Conservation (phyloP, 148 eudicot genomes). For the Dianthus caryophyllus region DNA sequence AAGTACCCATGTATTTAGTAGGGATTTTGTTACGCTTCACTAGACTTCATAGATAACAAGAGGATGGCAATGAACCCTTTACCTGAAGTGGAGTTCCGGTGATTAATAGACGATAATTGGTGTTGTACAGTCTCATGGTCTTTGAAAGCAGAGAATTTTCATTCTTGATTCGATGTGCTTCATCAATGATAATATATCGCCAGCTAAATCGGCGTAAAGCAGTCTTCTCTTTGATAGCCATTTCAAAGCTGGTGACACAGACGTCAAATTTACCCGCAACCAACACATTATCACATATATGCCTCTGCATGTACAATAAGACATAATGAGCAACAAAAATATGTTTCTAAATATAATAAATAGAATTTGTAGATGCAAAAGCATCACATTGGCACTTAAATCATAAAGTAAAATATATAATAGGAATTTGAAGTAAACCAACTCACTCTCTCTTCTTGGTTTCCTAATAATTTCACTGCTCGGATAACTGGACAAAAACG, state of each 20-base stretch:
- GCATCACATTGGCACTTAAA: background rate
- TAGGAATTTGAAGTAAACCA: background rate
- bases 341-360: background rate
- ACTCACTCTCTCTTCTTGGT: conserved; percentile 92
- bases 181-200: conserved; percentile 97
- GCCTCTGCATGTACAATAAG: conserved; percentile 41
- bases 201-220: conserved; percentile 86
- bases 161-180: conserved; percentile 98
- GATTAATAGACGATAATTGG: conserved; percentile 89
- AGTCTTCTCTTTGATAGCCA: conserved; percentile 92
- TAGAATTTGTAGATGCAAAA: background rate
- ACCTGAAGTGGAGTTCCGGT: conserved; percentile 99
- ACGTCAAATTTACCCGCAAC: conserved; percentile 99
- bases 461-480: conserved; percentile 86
- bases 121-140: conserved; percentile 90
- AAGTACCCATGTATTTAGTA: background rate
- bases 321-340: conserved; percentile 4
- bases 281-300: conserved; percentile 79
- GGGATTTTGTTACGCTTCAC: background rate
- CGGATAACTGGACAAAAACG: conserved; percentile 90
- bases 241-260: conserved; percentile 97
- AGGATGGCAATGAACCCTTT: conserved; percentile 1
- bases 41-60: background rate
- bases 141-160: conserved; percentile 96
- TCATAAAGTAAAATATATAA: background rate